phyloP scores from a whole-genome alignment of 345 rosid genomes.

The Acer saccharum region DNA sequence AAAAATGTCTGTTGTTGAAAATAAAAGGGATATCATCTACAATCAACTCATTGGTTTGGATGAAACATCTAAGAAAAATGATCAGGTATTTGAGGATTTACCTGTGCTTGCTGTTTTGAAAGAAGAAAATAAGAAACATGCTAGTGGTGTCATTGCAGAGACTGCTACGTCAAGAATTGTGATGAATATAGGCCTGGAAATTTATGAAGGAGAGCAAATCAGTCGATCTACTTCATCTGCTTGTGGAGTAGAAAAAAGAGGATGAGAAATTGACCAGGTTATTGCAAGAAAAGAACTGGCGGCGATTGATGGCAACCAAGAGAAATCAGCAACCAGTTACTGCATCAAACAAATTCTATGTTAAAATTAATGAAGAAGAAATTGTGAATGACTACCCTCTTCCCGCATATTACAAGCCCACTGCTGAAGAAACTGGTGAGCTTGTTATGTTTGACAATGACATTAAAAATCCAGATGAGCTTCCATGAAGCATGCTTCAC shows the following conservation, averaged over 20 bases:
- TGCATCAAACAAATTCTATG: constrained; percentile 48
- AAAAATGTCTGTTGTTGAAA: constrained; percentile 44
- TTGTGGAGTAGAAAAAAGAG: constrained; percentile 39
- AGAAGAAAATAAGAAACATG: constrained; percentile 41
- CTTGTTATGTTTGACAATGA: constrained; percentile 44
- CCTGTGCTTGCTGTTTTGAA: constrained; percentile 55
- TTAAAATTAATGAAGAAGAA: constrained; percentile 80
- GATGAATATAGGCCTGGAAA: constrained; percentile 38
- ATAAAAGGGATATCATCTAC: constrained; percentile 46
- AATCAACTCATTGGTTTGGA: constrained; percentile 69
- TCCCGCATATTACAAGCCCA: constrained; percentile 67
- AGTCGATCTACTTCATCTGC: constrained; percentile 24
- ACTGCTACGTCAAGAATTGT: constrained; percentile 28
- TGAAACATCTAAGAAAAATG: constrained; percentile 47
- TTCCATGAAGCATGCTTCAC: constrained; percentile 61
- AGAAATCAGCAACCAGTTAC: constrained; percentile 29
- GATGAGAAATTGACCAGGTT: constrained; percentile 60
- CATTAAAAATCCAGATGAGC: constrained; percentile 33
- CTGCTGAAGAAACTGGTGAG: constrained; percentile 68
- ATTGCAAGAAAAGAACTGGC: constrained; percentile 67
- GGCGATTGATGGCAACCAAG: constrained; percentile 39
- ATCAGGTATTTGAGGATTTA: constrained; percentile 38
- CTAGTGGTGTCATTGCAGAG: constrained; percentile 6
- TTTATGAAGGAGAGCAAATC: constrained; percentile 26
- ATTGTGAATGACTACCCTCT: constrained; percentile 82